Evolutionary conservation across 2,329 filamentous ascomycete genomes (phyloP).

Genomic region (Lasiodiplodia sp.): DNA sequence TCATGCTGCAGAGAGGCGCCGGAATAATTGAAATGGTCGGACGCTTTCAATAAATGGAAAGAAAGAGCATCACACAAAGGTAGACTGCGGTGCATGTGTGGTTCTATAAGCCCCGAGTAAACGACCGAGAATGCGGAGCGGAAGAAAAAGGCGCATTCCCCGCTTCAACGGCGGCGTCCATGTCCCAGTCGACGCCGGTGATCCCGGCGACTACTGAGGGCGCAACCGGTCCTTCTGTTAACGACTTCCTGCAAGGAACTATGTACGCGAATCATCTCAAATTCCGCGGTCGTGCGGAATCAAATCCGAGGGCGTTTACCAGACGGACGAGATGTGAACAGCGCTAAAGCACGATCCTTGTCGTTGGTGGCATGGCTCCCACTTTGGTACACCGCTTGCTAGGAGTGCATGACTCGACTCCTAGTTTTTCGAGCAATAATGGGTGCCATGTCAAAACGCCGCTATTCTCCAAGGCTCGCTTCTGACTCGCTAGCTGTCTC

Average conservation of each 20-base stretch:
- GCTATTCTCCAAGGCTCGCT: background rate
- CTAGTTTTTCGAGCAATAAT: background rate
- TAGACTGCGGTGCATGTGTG: no score
- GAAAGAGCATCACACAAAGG: no score
- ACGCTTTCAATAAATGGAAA: no score
- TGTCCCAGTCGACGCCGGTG: background rate
- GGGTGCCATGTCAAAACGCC: background rate
- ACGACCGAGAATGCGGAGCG: background rate
- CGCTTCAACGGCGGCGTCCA: background rate
- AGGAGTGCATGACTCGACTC: background rate
- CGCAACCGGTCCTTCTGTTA: background rate
- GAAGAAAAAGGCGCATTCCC: background rate
- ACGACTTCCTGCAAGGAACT: background rate
- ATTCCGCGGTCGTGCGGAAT: background rate
- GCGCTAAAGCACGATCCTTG: background rate
- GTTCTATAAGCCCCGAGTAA: background rate
- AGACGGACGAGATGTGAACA: background rate
- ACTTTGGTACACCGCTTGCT: background rate
- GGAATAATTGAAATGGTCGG: no score
- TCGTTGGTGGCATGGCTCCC: background rate
- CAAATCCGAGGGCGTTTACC: background rate
- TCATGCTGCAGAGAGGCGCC: no score
- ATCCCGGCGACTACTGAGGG: background rate
- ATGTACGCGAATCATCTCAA: background rate
- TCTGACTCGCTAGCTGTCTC: background rate